A percentile compares a stretch with the other conserved stretches of the same genome.
Conservation (phyloP, 2,329 filamentous ascomycete species). For the Colletotrichum siamense region DNA sequence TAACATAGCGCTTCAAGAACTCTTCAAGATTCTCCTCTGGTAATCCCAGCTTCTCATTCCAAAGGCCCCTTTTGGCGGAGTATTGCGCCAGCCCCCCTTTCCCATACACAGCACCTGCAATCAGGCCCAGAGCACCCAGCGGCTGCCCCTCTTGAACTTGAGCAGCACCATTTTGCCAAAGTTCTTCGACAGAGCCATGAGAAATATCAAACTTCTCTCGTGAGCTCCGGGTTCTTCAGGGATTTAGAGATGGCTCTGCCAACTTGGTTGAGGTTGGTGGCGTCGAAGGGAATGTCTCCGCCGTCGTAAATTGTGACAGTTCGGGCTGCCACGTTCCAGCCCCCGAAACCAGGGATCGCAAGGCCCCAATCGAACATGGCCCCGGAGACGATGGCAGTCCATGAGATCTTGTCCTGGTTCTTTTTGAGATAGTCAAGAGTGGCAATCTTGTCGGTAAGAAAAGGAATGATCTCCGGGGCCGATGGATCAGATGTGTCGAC, state of each 20-base stretch:
- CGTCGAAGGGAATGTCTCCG: background rate
- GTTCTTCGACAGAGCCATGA: conserved; percentile 12
- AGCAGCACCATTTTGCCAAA: background rate
- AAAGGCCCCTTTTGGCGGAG: background rate
- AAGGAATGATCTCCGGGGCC: background rate
- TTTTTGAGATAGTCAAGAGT: background rate
- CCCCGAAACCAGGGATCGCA: background rate
- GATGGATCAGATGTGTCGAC: background rate
- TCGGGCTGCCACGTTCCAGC: background rate
- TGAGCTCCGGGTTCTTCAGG: background rate
- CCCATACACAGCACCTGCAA: background rate
- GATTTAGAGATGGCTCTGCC: background rate
- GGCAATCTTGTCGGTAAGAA: background rate
- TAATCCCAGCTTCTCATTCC: background rate
- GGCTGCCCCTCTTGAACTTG: background rate
- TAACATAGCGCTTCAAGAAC: background rate
- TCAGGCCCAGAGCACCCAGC: background rate
- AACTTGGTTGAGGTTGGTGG: background rate
- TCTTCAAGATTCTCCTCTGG: background rate
- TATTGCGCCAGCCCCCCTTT: background rate
- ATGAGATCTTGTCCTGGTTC: background rate
- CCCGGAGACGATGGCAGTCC: background rate
- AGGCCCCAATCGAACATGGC: background rate
- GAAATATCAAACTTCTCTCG: conserved; percentile 54
- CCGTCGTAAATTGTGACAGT: background rate